Conservation (phyloP, 805 yeast species). For the Nematodospora valgi region DNA sequence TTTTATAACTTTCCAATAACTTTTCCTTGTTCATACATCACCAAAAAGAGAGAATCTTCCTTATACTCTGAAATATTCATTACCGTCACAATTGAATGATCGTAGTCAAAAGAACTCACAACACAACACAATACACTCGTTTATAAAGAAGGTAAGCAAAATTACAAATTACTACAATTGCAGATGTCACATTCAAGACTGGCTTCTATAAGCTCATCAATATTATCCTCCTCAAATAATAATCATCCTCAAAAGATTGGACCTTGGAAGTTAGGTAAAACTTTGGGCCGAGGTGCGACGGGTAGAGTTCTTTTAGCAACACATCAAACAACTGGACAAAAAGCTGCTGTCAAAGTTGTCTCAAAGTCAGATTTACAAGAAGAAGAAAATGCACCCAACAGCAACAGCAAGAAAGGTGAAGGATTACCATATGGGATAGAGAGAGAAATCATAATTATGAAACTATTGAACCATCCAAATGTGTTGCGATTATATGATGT, state of each 20-base stretch:
- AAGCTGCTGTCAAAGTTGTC: conserved; percentile 82
- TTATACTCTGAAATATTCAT: no score
- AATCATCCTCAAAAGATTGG: conserved; percentile 58
- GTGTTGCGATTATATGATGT: conserved; percentile 93
- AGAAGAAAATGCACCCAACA: conserved; percentile 29
- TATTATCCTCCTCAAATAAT: conserved; percentile 44
- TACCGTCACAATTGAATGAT: no score
- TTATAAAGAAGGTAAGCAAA: no score
- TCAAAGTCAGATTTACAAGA: conserved; percentile 56
- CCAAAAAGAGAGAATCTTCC: no score
- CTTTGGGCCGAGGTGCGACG: conserved; percentile 80
- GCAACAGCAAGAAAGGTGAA: conserved; percentile 16
- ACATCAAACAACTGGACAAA: conserved; percentile 63
- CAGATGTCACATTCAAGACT: conserved; percentile 51
- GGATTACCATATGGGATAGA: conserved; percentile 94
- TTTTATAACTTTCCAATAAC: no score
- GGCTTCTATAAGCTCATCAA: conserved; percentile 56
- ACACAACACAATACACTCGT: no score
- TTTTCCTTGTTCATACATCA: no score
- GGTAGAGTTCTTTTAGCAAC: conserved; percentile 77
- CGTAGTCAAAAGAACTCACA: no score
- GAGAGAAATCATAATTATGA: conserved; percentile 96
- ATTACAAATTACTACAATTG: no score
- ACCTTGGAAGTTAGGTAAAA: conserved; percentile 79
- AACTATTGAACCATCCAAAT: conserved; percentile 87